Conservation (phyloP, 2,329 filamentous ascomycete genomes). For the Pseudopyricularia javanii region DNA sequence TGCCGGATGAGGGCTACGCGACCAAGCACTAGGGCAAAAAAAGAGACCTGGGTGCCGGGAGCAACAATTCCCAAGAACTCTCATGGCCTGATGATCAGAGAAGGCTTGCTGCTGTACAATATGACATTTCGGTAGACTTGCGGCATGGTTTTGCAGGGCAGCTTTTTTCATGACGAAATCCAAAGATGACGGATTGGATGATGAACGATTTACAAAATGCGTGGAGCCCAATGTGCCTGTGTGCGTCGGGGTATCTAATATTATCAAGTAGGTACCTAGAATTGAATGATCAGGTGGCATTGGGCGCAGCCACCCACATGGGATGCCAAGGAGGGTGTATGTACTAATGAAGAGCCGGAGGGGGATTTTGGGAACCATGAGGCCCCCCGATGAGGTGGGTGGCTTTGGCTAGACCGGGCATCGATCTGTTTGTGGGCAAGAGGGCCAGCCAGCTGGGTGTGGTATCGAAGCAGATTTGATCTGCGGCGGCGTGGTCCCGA, state of each 20-base stretch:
- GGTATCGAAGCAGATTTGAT: neutral
- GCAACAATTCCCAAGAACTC: too few relatives aligned
- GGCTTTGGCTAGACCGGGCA: neutral
- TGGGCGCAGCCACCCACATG: too few relatives aligned
- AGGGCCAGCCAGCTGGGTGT: too few relatives aligned
- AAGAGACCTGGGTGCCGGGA: neutral
- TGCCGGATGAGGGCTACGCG: slow-evolving; percentile 83
- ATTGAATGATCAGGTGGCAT: too few relatives aligned
- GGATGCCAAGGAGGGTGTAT: too few relatives aligned
- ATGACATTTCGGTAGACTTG: neutral
- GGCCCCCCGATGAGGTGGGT: neutral
- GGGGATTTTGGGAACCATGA: too few relatives aligned
- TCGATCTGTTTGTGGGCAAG: neutral
- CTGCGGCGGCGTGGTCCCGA: neutral
- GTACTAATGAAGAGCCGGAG: too few relatives aligned
- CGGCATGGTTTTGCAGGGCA: neutral
- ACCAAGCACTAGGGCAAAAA: slow-evolving; percentile 43
- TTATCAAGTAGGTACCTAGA: too few relatives aligned
- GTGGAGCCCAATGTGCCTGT: neutral
- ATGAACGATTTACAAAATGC: neutral
- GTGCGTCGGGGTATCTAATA: neutral
- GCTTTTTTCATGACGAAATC: neutral
- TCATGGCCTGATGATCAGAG: too few relatives aligned
- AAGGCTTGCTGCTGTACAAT: neutral
- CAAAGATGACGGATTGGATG: neutral